Evolutionary conservation across 352 stramenopile species (phyloP), one percentile per base, ranked within the genome.

Genomic region (Pythium angustatum): DNA sequence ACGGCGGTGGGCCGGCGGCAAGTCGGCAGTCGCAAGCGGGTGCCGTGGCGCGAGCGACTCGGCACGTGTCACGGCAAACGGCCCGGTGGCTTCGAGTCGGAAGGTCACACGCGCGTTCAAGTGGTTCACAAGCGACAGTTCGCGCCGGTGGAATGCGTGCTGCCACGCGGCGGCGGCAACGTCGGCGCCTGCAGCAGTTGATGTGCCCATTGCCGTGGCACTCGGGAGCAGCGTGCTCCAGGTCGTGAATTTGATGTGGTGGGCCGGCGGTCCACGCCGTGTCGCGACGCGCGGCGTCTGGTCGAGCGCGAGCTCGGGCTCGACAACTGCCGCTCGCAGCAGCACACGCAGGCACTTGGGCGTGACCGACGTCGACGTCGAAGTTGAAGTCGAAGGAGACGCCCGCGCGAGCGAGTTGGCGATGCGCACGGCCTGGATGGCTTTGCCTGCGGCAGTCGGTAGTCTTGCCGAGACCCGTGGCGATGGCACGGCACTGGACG

Each of bases 221-320:
- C n/a, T n/a, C 58, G 19, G 62, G 22, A 76, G 57, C 14, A 88
- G 45, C 15, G 80, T 90, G 14, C 79, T 87, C 83, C 82, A 94
- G 22, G 82, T 93, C 43, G 79, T 88, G 64, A 94, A 94, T 51
- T 79, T 80, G 68, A 88, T 68, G 58, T 87, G 77, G 38, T 86
- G 85, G n/a, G 6, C 40, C 34, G 26, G 44, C 15, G 5, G 69
- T 22, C 19, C 38, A 33, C 40, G 51, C 7, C 28, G n/a, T n/a
- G n/a, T n/a, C n/a, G n/a, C n/a, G n/a, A n/a, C n/a, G n/a, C 40
- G n/a, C 22, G 12, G 7, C 38, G 58, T 51, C 50, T 87, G 78
- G 56, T 93, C 83, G 40, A 91, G 70, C 26, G 75, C 77, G 2
- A 94, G 66, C 44, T 85, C 73, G 1, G 85, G 85, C 21, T 88